Evolutionary conservation across 805 yeast species (phyloP), one percentile per base, ranked within the genome.

Genomic region (Wickerhamiella domercqiae): DNA sequence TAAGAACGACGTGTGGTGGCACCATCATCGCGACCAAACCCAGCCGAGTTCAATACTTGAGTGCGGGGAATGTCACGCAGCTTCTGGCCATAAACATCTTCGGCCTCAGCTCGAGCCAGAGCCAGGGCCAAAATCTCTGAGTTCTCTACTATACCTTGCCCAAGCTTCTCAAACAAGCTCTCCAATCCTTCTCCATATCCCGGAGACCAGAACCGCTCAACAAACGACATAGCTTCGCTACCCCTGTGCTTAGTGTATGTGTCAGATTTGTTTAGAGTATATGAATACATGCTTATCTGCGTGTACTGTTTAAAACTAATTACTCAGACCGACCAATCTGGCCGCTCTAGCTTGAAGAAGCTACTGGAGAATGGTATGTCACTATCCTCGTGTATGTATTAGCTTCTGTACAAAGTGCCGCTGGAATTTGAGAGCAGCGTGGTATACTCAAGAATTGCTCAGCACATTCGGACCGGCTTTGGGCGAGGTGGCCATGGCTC

Each of bases 351-450:
- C 11, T 13, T n/a, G 30, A 15, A 28, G n/a, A 28, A 14, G 30
- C 17, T 17, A n/a, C 16, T 17, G 30, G 30, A 28, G 30, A 15
- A 28, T 28, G 30, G 45, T 44, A 45, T 22, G 41, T 21, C 41
- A 43, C 21, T 73, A 64, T 41, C 90, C 93, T 2, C 61, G 73
- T 32, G 69, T 83, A 2, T 60, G 71, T 3, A 81, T 83, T 30
- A 66, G 70, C 46, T 83, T 76, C 57, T 83, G 95, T 53, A 77
- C 78, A 28, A 71, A 69, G 51, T 83, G 95, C 62, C 78, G 78
- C 50, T 83, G 95, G 95, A 78, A 79, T 48, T 67, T 81, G 34
- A 61, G 95, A 9, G 93, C 94, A 2, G 68, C 81, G 0, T 84
- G 94, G 94, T 81, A 81, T 47, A 61, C 73, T 22, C 94, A 80